Evolutionary conservation across 192 early-diverging fungal genomes (phyloP).

Genomic region (Mortierella claussenii): DNA sequence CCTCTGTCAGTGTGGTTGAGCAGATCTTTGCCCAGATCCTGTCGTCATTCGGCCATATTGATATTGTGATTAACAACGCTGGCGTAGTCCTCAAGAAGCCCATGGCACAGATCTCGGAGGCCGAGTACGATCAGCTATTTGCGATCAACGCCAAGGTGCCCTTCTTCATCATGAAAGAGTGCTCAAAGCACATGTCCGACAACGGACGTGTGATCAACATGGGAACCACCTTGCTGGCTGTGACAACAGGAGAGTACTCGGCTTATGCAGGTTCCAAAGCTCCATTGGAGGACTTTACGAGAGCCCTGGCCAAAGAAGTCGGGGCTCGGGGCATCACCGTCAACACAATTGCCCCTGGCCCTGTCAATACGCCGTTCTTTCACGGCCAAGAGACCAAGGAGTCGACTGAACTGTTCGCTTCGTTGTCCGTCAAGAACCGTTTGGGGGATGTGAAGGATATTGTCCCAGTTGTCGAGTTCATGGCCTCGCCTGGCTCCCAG

Average conservation of each 20-base stretch:
- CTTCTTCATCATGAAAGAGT: conserved; percentile 53
- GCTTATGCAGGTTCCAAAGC: conserved; percentile 55
- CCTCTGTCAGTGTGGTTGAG: conserved; percentile 29
- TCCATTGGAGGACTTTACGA: conserved; percentile 43
- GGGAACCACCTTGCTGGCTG: conserved; percentile 34
- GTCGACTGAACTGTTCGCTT: conserved; percentile 20
- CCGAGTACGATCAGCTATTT: conserved; percentile 51
- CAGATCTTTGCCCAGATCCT: conserved; percentile 44
- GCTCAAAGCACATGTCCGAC: conserved; percentile 46
- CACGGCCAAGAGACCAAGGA: conserved; percentile 52
- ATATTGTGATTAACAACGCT: conserved; percentile 57
- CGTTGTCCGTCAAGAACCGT: conserved; percentile 20
- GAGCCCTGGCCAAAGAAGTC: conserved; percentile 46
- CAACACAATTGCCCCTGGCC: conserved; percentile 51
- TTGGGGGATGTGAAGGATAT: conserved; percentile 49
- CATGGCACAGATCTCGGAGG: conserved; percentile 36
- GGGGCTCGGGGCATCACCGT: conserved; percentile 53
- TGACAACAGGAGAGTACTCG: conserved; percentile 39
- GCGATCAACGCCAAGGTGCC: conserved; percentile 54
- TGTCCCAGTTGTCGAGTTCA: conserved; percentile 50
- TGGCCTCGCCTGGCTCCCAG: conserved; percentile 44
- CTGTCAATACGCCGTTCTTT: conserved; percentile 54
- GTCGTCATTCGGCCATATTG: conserved; percentile 34
- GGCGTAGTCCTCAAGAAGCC: conserved; percentile 45
- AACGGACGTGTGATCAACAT: conserved; percentile 56